These are phyloP conservation scores for Typha latifolia DNA, from an alignment of 176 grass and related monocot genomes.

Conservation along the genomic window DNA sequence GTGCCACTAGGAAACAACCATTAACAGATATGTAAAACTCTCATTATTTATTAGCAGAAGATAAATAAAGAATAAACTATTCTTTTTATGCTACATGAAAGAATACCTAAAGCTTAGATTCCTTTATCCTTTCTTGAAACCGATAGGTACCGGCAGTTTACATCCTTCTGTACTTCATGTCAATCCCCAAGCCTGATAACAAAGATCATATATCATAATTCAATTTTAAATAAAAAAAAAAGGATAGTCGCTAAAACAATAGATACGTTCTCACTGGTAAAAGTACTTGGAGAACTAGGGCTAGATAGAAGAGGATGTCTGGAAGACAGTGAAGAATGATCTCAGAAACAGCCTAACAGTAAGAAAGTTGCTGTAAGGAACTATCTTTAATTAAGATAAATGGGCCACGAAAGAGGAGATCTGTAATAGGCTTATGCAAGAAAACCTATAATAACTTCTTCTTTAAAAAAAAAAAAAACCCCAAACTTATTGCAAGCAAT, in stretches of 20 bases:
- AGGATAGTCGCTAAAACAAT: background rate
- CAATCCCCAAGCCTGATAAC: slow-evolving; percentile 44
- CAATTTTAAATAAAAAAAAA: background rate
- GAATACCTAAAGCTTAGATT: slow-evolving; percentile 1
- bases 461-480: too few relatives aligned
- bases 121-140: background rate
- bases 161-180: slow-evolving; percentile 13
- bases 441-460: too few relatives aligned
- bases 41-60: background rate
- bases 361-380: too few relatives aligned
- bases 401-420: too few relatives aligned
- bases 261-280: background rate
- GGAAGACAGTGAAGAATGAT: too few relatives aligned
- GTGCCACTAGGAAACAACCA: too few relatives aligned
- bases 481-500: too few relatives aligned
- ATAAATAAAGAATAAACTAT: background rate
- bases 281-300: too few relatives aligned
- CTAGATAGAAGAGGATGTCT: too few relatives aligned
- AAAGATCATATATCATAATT: background rate
- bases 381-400: too few relatives aligned
- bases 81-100: background rate
- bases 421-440: too few relatives aligned
- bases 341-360: too few relatives aligned
- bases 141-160: background rate
- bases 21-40: background rate